A percentile compares a stretch with the other conserved stretches of the same genome.
phyloP scores from a whole-genome alignment of 257 asterid genomes.

The Solanum pinnatisectum region DNA sequence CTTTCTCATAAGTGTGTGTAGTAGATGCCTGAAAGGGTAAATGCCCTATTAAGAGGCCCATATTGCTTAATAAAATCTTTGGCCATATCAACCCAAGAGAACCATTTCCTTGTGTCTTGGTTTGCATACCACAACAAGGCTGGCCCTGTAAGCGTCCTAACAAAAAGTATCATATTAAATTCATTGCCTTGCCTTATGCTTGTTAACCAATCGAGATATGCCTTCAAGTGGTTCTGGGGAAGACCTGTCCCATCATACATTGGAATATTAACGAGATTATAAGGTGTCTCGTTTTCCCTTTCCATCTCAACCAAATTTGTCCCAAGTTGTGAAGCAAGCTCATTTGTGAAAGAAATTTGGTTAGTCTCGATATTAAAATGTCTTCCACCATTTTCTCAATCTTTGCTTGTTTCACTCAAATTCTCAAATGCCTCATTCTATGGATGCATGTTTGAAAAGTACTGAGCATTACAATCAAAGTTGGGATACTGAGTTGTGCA shows the following conservation, averaged over 20 bases:
- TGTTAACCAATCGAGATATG: background rate
- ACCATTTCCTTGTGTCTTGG: background rate
- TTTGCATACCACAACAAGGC: background rate
- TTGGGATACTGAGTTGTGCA: background rate
- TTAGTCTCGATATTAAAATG: too few relatives aligned
- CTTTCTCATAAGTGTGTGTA: background rate
- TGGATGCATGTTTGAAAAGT: background rate
- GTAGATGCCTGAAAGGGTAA: background rate
- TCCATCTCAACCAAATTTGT: background rate
- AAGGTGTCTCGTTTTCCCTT: background rate
- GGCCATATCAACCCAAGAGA: background rate
- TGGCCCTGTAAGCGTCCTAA: background rate
- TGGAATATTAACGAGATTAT: background rate
- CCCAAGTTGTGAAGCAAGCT: background rate
- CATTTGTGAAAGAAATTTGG: background rate
- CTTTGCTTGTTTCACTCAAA: background rate
- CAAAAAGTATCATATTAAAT: background rate
- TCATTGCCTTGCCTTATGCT: too few relatives aligned
- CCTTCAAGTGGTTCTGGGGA: background rate
- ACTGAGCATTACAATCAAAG: background rate
- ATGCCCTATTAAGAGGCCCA: too few relatives aligned
- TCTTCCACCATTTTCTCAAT: background rate
- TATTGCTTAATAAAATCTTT: too few relatives aligned
- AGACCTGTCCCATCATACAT: background rate
- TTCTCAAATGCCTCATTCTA: background rate